Base-by-base conservation (phyloP, 2,329 filamentous ascomycete genomes). In the Aspergillus latus region DNA sequence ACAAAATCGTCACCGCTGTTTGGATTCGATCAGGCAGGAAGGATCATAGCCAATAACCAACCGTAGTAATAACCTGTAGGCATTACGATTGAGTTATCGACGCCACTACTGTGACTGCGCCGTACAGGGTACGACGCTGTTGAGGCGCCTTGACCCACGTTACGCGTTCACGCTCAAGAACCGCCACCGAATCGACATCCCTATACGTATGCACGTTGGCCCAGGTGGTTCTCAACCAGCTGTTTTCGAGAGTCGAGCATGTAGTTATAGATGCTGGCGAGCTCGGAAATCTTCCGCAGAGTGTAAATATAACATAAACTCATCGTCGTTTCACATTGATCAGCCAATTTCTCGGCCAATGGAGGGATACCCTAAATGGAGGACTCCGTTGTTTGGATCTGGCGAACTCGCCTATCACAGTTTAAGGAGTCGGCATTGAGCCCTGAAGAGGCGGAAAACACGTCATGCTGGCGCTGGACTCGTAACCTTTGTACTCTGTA, bases 391-490 rank as follows among this genome's bases (percentile, higher is more conserved):
- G n/a, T n/a, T n/a, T n/a, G 34, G 34, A 37, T 37, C 34, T 10
- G 28, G 43, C 10, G 8, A 45, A 30, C 13, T 45, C 32, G 15
- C 46, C 46, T 37, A 48, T 48, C 46, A 37, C 15, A 32, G 36
- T 26, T 26, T 4, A 51, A 11, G 4, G 2, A 28, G 21, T 40
- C 36, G 10, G 34, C 4, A 26, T 49, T n/a, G 16, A 49, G 49
- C 49, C 46, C 26, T 51, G 37, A 34, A 44, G 39, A 51, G 39
- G 49, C n/a, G 28, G 37, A 29, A 34, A 43, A 51, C 47, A 49
- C 49, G 48, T 50, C 48, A 50, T 43, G 37, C 13, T 42, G 26
- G 48, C 32, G 8, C 28, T 44, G 39, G 29, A 15, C 15, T 15
- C 34, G 34, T 13, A 13, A 13, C 34, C 34, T 37, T 11, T 37